Conservation (phyloP, 306 rosid species). For the Acacia acuminata region DNA sequence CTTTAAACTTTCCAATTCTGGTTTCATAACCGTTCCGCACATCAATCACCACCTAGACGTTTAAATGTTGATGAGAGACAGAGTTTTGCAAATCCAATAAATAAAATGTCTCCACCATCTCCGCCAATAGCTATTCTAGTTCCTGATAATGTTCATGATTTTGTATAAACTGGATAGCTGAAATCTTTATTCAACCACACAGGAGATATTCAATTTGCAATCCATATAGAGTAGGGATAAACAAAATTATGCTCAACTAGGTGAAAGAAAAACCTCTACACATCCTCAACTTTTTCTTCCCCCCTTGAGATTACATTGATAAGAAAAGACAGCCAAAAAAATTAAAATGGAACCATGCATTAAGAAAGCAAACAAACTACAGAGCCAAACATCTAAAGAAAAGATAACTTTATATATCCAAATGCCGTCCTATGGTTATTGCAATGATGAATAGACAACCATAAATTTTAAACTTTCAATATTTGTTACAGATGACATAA, state of each 20-base stretch:
- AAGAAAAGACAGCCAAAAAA: background rate
- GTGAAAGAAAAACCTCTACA: background rate
- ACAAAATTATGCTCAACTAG: background rate
- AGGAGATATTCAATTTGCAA: background rate
- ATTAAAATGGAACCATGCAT: background rate
- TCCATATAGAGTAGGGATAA: constrained; percentile 1
- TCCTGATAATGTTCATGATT: background rate
- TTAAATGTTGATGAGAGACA: constrained; percentile 10
- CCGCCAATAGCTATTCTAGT: background rate
- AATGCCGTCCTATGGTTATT: background rate
- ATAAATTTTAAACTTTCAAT: background rate
- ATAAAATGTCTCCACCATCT: background rate
- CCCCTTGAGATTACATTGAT: background rate
- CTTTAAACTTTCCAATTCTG: constrained; percentile 89
- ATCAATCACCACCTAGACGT: constrained; percentile 82
- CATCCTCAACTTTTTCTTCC: background rate
- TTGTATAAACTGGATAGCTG: background rate
- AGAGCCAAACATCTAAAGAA: background rate
- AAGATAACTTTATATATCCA: background rate
- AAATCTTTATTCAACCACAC: constrained; percentile 6
- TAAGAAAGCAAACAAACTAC: constrained; percentile 10
- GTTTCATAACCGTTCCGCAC: constrained; percentile 91
- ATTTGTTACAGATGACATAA: background rate
- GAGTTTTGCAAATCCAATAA: constrained; percentile 17
- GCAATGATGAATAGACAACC: background rate